Evolutionary conservation across 2,329 filamentous ascomycete genomes (phyloP), one percentile per base, ranked within the genome.

Genomic region (Xylaria arbuscula): DNA sequence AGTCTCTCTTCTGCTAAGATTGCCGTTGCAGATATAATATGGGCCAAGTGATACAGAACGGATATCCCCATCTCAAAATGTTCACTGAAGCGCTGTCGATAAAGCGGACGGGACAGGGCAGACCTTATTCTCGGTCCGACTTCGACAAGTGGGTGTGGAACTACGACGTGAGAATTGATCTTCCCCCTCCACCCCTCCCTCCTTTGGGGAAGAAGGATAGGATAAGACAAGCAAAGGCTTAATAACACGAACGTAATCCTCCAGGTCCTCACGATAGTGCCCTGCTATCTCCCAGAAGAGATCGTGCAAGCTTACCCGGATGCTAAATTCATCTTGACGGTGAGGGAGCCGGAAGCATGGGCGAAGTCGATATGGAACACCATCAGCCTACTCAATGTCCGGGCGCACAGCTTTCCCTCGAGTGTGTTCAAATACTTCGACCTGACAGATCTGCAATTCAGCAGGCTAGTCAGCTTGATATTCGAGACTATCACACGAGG

Each of bases 111-210:
- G 36, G 54, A 47, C 32, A 42, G 34, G 55, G 64, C n/a, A 48
- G 34, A 38, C 60, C 58, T 53, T 68, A 68, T 62, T 60, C 64
- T 55, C 64, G 66, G 57, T 53, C 64, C 58, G 68, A 72, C 50
- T 70, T 70, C 11, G 65, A 73, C 32, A 67, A 67, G 40, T 68
- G 67, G 68, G 47, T 64, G 24, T 47, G 57, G 32, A 32, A 68
- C 34, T 68, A 64, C 40, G 67, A 70, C 32, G 66, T 69, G 53
- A 56, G 62, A 56, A 28, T n/a, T 22, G 22, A 24, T 13, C 15
- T 34, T n/a, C 48, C 32, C 28, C 54, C 3, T 22, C 10, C 38
- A n/a, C 53, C 40, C 34, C 45, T n/a, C n/a, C n/a, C n/a, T n/a
- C n/a, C n/a, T n/a, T n/a, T n/a, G n/a, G n/a, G n/a, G n/a, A 34